Percentiles rank a stretch among this genome's conserved stretches.
Conservation (phyloP, 495 filamentous ascomycete species). For the Penicillium angulare region DNA sequence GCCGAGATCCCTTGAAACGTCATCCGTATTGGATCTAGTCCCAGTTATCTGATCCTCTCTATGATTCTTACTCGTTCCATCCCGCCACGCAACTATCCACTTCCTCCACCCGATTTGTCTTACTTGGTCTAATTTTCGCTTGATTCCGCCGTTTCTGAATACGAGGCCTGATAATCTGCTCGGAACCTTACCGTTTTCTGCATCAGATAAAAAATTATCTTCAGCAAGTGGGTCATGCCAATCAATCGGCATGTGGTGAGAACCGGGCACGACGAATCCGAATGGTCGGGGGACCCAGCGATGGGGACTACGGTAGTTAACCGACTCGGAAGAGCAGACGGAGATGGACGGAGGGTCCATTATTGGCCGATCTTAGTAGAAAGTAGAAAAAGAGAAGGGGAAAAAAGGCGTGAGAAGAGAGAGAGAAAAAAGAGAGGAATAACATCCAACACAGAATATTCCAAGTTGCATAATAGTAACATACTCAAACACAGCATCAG, state of each 20-base stretch:
- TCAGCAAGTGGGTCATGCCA: not conserved
- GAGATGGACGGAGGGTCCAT: not conserved
- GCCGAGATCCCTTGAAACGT: slow-evolving; percentile 18
- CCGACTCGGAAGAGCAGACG: not conserved
- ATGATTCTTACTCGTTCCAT: slow-evolving; percentile 23
- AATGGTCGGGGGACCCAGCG: not conserved
- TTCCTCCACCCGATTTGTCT: slow-evolving; percentile 22
- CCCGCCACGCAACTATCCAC: slow-evolving; percentile 21
- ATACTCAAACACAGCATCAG: slow-evolving; percentile 39
- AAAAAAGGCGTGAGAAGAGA: too few species aligned
- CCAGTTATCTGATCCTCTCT: slow-evolving; percentile 30
- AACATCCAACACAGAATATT: not conserved
- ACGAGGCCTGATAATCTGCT: not conserved
- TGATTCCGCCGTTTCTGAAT: slow-evolving; percentile 5
- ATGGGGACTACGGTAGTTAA: not conserved
- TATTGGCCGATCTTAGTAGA: not conserved
- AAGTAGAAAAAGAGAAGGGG: not conserved
- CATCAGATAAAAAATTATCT: not conserved
- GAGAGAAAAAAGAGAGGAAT: not conserved
- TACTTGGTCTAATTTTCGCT: slow-evolving; percentile 6
- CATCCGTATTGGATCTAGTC: slow-evolving; percentile 21
- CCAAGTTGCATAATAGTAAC: slow-evolving; percentile 18
- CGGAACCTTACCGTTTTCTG: not conserved
- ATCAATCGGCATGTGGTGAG: not conserved
- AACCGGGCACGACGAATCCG: not conserved